phyloP scores from a whole-genome alignment of 768 basidiomycete genomes.

The Psilocybe subaeruginosa region DNA sequence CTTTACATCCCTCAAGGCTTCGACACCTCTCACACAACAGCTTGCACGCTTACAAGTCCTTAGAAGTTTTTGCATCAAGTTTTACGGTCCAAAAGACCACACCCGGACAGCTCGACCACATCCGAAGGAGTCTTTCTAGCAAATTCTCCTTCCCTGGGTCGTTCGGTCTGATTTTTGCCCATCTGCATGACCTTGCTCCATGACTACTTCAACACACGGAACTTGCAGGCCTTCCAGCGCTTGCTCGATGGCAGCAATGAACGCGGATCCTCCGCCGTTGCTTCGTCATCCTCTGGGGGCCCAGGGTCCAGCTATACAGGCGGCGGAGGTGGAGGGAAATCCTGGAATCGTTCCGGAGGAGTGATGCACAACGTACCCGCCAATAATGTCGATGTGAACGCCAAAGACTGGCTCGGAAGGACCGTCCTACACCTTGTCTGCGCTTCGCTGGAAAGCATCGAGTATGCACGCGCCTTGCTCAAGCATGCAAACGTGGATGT shows the following conservation, averaged over 20 bases:
- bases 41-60: neutral
- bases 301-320: conserved; percentile 24
- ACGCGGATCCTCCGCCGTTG: conserved; percentile 30
- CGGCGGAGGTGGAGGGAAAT: conserved; percentile 53
- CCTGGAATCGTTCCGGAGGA: conserved; percentile 55
- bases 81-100: conserved; percentile 10
- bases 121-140: conserved; percentile 24
- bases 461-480: conserved; percentile 79
- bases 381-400: conserved; percentile 63
- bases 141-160: conserved; percentile 37
- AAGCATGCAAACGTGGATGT: conserved; percentile 76
- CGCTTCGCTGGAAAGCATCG: conserved; percentile 64
- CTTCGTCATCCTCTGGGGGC: conserved; percentile 33
- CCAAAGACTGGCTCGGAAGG: conserved; percentile 69
- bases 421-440: conserved; percentile 87
- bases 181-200: conserved; percentile 81
- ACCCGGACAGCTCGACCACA: conserved; percentile 17
- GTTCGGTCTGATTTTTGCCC: conserved; percentile 32
- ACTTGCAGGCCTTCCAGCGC: conserved; percentile 78
- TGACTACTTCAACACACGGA: conserved; percentile 70
- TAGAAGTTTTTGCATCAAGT: conserved; percentile 2
- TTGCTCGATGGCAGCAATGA: conserved; percentile 57
- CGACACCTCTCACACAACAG: neutral
- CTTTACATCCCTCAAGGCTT: neutral
- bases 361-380: conserved; percentile 34